Base-by-base conservation (phyloP, 1,284 basidiomycete species). In the Kalmanozyma brasiliensis region DNA sequence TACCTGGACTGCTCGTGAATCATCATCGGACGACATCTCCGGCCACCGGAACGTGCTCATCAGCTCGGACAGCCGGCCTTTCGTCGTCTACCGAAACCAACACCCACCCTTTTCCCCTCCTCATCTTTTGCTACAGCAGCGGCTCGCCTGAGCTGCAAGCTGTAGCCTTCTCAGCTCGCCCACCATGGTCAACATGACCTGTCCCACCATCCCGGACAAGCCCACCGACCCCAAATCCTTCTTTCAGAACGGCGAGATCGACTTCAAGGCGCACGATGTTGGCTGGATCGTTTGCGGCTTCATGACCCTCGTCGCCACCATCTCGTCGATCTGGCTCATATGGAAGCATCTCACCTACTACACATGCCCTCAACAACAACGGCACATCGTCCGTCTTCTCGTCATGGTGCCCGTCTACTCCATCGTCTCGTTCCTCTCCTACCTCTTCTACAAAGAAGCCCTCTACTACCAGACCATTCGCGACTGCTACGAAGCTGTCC, bases 381-480 rank as follows among this genome's bases (percentile, higher is more conserved):
- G 69, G 7, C 76, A 80, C 56, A 79, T 79, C 30, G 75, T 91
- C 30, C 87, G 90, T 1, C 84, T 92, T 16, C 85, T 92, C 22
- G 87, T 92, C 82, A 89, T 92, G 88, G 89, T 91, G 2, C 90
- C 90, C 4, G 85, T 91, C 34, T 91, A 91, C 77, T 88, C 89
- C 14, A 79, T 86, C 32, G 87, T 90, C 80, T 88, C 87, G 72
- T 86, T 88, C 52, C 85, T 87, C 2, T 89, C 89, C 3, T 91
- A 89, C 82, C 82, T 90, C 32, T 90, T 88, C 83, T 91, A 60
- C 43, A 38, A 53, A 11, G 32, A 79, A 46, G 81, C 82, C 2
- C 52, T 73, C n/a, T 76, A 76, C 59, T 79, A 79, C 53, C 76
- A 83, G 46, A 79, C 80, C 41, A 58, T 79, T 30, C 69, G 80